Percentiles rank a stretch among this genome's conserved stretches.
Conservation (phyloP, 768 basidiomycete species). For the Gautieria morchelliformis region DNA sequence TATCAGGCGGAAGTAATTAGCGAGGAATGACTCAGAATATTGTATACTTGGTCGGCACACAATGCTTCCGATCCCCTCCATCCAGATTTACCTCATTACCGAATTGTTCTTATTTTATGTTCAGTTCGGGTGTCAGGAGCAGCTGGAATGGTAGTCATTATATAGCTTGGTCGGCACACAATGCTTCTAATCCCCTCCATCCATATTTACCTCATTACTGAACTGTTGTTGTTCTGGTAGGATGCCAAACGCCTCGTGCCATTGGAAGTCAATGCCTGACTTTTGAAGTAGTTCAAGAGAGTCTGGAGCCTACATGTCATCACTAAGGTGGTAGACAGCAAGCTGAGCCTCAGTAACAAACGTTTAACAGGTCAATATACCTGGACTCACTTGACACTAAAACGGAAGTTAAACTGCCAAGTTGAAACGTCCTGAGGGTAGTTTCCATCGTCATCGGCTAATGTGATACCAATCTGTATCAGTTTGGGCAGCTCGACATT, state of each 20-base stretch:
- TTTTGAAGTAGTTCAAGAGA: conserved; percentile 91
- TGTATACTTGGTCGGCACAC: too few species aligned
- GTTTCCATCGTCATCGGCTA: conserved; percentile 90
- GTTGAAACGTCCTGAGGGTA: conserved; percentile 84
- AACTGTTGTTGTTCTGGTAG: too few species aligned
- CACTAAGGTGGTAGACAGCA: conserved; percentile 35
- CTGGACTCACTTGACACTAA: conserved; percentile 69
- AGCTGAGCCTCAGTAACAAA: neutral
- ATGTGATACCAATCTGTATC: conserved; percentile 93
- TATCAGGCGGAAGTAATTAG: too few species aligned
- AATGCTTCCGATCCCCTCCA: too few species aligned
- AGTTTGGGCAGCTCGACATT: conserved; percentile 97
- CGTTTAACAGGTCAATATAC: neutral
- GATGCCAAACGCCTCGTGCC: conserved; percentile 89
- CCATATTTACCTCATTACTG: too few species aligned
- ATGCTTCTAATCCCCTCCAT: too few species aligned
- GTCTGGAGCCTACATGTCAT: conserved; percentile 99
- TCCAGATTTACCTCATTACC: too few species aligned
- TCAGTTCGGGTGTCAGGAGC: too few species aligned
- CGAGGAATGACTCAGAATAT: too few species aligned
- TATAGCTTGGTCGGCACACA: too few species aligned
- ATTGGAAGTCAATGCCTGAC: conserved; percentile 91
- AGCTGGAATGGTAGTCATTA: too few species aligned
- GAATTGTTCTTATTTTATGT: too few species aligned
- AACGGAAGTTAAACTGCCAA: conserved; percentile 99